These are phyloP conservation scores for Monosporozyma solicola DNA, from an alignment of 805 yeast genomes.

Conservation along the genomic window DNA sequence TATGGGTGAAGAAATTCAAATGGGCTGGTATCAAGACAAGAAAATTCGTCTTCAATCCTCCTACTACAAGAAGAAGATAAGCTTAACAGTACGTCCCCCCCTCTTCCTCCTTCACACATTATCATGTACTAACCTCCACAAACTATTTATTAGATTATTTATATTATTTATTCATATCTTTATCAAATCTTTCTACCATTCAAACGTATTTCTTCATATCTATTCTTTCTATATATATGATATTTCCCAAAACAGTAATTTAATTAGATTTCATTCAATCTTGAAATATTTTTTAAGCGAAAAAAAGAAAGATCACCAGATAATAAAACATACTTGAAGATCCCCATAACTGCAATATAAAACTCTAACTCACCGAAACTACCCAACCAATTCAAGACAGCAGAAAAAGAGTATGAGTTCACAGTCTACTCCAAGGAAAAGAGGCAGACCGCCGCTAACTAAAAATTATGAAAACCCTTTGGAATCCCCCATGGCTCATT, in stretches of 20 bases:
- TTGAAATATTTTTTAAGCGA: not conserved
- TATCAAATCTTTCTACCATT: no score
- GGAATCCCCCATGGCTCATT: slow-evolving; percentile 31
- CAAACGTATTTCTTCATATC: no score
- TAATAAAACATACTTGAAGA: not conserved
- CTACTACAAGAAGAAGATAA: slow-evolving; percentile 38
- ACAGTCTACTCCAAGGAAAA: slow-evolving; percentile 12
- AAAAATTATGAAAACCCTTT: slow-evolving; percentile 29
- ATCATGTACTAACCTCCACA: not conserved
- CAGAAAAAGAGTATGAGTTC: not conserved
- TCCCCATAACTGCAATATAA: not conserved
- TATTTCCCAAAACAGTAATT: not conserved
- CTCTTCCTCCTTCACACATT: not conserved
- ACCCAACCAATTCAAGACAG: not conserved
- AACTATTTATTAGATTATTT: slow-evolving; percentile 1
- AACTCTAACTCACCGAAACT: no score
- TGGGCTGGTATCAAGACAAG: slow-evolving; percentile 95
- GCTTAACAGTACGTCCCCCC: not conserved
- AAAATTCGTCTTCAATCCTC: slow-evolving; percentile 88
- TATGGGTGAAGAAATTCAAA: slow-evolving; percentile 96
- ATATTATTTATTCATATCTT: slow-evolving; percentile 2
- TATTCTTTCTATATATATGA: not conserved
- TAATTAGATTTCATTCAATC: not conserved
- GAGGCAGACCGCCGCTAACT: slow-evolving; percentile 31
- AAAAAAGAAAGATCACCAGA: not conserved